Evolutionary conservation across 2,329 filamentous ascomycete genomes (phyloP), one percentile per base, ranked within the genome.

Genomic region (Sporothrix pseudoabietina): DNA sequence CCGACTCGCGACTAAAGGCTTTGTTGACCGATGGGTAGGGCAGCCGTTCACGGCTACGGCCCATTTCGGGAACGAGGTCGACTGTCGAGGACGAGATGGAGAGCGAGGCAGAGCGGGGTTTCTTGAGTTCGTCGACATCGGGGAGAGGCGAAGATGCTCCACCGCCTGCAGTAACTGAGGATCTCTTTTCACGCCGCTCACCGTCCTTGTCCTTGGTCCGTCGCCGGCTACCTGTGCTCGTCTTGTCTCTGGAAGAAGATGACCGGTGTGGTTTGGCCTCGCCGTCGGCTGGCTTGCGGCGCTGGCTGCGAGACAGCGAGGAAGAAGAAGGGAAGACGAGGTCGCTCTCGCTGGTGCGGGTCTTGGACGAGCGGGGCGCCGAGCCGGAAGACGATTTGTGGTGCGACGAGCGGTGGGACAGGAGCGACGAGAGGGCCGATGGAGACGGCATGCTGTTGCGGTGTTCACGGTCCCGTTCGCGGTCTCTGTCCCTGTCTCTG

Each of bases 21-120:
- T 97, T 98, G 82, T 92, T 96, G 82, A 97, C 94, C 12, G 87
- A 87, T 1, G 94, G 93, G 80, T 97, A 97, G 7, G 93, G 91
- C 57, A 92, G 80, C 39, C 85, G 85, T 71, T 86, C 84, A 69
- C 78, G 79, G 74, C 80, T 83, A 61, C 82, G 80, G 63, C 81
- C 79, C 69, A 87, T 79, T 78, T 86, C 85, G 30, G 85, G 85
- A 14, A 86, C 84, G 63, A 87, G 79, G 71, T 88, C 85, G 68
- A 71, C 32, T 47, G 72, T 59, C 0, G 75, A 72, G 1, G 72
- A 68, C 1, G 74, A 59, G 14, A 70, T 7, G 7, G 75, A 73
- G 0, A 69, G 68, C 8, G 72, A 72, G 16, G 59, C 72, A 0
- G 70, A 39, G 4, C 72, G 72, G 2, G 61, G 68, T 35, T 69